Evolutionary conservation across 2,329 filamentous ascomycete genomes (phyloP).

Genomic region (Thyridium curvatum): DNA sequence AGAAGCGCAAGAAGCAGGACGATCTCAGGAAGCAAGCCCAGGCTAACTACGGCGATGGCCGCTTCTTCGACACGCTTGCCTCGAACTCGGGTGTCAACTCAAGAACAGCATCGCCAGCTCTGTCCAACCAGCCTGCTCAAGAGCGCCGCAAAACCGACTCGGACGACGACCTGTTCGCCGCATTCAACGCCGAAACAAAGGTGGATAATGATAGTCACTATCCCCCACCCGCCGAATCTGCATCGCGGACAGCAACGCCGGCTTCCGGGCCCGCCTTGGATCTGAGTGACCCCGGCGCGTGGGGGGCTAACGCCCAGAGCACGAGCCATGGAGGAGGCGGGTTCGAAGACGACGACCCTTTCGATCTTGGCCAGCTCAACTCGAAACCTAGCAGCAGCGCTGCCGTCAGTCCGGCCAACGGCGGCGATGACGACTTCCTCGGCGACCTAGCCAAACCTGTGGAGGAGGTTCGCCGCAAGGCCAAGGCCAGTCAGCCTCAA

Average conservation of each 20-base stretch:
- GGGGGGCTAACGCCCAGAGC: constrained; percentile 29
- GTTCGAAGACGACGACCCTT: constrained; percentile 81
- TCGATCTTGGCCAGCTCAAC: constrained; percentile 66
- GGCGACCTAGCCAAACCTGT: constrained; percentile 60
- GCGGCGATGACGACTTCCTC: constrained; percentile 54
- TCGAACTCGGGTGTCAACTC: constrained; percentile 39
- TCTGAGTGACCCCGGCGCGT: constrained; percentile 47
- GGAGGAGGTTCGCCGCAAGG: constrained; percentile 51
- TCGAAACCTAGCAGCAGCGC: constrained; percentile 21
- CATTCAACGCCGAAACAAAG: constrained; percentile 59
- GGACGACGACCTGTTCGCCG: constrained; percentile 61
- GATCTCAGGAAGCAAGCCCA: constrained; percentile 67
- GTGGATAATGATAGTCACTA: constrained; percentile 62
- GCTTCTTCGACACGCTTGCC: constrained; percentile 71
- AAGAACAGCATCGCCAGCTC: constrained; percentile 37
- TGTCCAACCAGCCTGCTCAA: constrained; percentile 19
- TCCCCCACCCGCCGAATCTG: constrained; percentile 43
- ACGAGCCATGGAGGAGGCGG: constrained; percentile 18
- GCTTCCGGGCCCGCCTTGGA: constrained; percentile 38
- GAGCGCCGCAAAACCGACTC: constrained; percentile 21
- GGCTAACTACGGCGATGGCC: constrained; percentile 68
- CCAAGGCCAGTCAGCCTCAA: constrained; percentile 21
- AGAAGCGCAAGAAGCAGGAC: constrained; percentile 67
- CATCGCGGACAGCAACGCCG: constrained; percentile 36
- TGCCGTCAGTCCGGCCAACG: constrained; percentile 16